Percentiles rank a stretch among this genome's conserved stretches.
Conservation (phyloP, 1,139 yeast species). For the Protomyces pachydermus region DNA sequence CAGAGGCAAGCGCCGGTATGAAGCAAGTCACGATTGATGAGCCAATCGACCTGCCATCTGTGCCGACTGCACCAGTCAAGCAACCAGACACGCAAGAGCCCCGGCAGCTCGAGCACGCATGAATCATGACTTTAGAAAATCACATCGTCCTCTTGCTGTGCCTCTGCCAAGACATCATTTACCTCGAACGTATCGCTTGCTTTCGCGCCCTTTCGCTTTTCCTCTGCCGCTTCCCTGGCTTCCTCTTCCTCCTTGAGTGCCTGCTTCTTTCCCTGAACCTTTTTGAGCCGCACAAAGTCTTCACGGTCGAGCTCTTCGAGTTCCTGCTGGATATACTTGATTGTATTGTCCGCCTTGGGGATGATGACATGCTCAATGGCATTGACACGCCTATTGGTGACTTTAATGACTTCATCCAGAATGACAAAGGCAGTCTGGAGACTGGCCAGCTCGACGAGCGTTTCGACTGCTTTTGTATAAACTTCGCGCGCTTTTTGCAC, state of each 20-base stretch:
- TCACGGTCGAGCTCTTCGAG: slow-evolving; percentile 97
- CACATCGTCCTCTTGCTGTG: slow-evolving; percentile 31
- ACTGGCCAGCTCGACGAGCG: slow-evolving; percentile 90
- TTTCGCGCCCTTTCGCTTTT: not conserved
- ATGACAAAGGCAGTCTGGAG: slow-evolving; percentile 88
- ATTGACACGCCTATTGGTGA: slow-evolving; percentile 95
- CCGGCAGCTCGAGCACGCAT: not conserved
- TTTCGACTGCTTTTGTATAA: slow-evolving; percentile 91
- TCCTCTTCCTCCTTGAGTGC: slow-evolving; percentile 65
- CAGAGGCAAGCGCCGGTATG: not conserved
- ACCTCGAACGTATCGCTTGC: slow-evolving; percentile 6
- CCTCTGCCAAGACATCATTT: slow-evolving; percentile 23
- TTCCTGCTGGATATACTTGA: slow-evolving; percentile 87
- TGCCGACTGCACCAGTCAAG: not conserved
- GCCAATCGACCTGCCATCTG: not conserved
- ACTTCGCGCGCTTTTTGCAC: slow-evolving; percentile 91
- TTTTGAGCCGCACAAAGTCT: slow-evolving; percentile 91
- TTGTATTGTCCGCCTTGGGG: slow-evolving; percentile 95
- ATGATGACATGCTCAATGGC: slow-evolving; percentile 98
- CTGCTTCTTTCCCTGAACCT: slow-evolving; percentile 95
- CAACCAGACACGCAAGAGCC: not conserved
- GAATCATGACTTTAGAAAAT: slow-evolving; percentile 24
- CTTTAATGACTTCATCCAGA: slow-evolving; percentile 94
- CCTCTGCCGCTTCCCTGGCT: slow-evolving; percentile 41
- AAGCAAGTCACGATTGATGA: not conserved